phyloP scores from a whole-genome alignment of 2,329 filamentous ascomycete genomes.

The Dactylonectria macrodidyma region DNA sequence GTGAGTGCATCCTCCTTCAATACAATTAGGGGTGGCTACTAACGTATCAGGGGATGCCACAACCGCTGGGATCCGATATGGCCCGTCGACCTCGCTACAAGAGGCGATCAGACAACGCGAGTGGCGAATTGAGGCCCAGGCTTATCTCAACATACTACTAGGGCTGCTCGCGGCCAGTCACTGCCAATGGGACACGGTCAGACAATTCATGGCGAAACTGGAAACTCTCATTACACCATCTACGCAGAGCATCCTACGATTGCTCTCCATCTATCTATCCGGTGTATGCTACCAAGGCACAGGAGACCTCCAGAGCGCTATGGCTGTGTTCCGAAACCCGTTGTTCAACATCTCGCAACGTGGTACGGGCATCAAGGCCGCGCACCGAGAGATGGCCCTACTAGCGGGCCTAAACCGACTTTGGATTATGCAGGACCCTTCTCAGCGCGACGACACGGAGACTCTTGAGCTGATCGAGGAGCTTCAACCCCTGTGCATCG shows the following conservation, averaged over 20 bases:
- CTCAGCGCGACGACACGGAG: slow-evolving; percentile 69
- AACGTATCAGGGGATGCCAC: slow-evolving; percentile 52
- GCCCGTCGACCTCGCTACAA: slow-evolving; percentile 66
- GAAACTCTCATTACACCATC: slow-evolving; percentile 59
- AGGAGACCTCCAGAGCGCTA: slow-evolving; percentile 79
- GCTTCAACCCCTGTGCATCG: slow-evolving; percentile 77
- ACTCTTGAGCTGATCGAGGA: slow-evolving; percentile 74
- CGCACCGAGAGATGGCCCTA: slow-evolving; percentile 75
- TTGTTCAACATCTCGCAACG: slow-evolving; percentile 64
- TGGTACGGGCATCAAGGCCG: slow-evolving; percentile 60
- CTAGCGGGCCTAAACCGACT: slow-evolving; percentile 78
- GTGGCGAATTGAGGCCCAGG: slow-evolving; percentile 77
- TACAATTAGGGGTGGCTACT: neutral
- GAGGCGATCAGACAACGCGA: slow-evolving; percentile 71
- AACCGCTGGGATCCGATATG: slow-evolving; percentile 55
- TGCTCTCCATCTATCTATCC: slow-evolving; percentile 78
- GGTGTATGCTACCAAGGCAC: slow-evolving; percentile 84
- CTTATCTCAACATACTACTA: slow-evolving; percentile 80
- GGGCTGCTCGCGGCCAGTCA: slow-evolving; percentile 79
- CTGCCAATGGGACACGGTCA: slow-evolving; percentile 78
- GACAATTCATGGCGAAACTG: slow-evolving; percentile 69
- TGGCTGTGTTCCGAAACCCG: slow-evolving; percentile 75
- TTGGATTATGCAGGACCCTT: slow-evolving; percentile 78
- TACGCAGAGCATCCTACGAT: slow-evolving; percentile 57
- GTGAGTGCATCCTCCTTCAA: slow-evolving; percentile 49